phyloP scores from a whole-genome alignment of 2,329 filamentous ascomycete genomes.

The Colletotrichum lupini region DNA sequence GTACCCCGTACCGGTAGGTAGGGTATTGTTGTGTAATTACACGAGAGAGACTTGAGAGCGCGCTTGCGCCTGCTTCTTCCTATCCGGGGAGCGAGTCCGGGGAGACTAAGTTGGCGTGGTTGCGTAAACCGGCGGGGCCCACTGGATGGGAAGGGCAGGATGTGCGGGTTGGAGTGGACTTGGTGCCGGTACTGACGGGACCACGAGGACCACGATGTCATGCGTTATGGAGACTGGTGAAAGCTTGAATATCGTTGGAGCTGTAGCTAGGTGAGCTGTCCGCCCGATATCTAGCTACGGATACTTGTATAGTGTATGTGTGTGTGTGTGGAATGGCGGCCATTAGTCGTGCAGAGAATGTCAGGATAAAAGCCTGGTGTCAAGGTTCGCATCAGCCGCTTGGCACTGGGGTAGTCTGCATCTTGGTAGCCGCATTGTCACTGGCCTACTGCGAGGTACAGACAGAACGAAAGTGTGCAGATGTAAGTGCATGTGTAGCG shows the following conservation, averaged over 20 bases:
- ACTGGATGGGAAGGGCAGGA: not conserved
- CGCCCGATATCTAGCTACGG: not conserved
- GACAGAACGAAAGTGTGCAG: not conserved
- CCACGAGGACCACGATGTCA: conserved; percentile 32
- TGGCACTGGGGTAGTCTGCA: conserved; percentile 1
- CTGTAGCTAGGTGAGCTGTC: not conserved
- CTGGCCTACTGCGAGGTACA: not conserved
- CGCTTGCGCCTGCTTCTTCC: conserved; percentile 21
- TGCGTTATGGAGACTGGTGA: conserved; percentile 17
- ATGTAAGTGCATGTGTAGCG: not conserved
- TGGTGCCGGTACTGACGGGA: conserved; percentile 20
- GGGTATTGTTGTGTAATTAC: not conserved
- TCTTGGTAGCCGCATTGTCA: not conserved
- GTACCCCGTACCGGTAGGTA: too few relatives aligned
- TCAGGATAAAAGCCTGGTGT: not conserved
- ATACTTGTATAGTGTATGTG: too few relatives aligned
- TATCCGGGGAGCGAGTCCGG: not conserved
- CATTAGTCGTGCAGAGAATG: not conserved
- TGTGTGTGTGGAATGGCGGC: not conserved
- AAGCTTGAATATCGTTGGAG: conserved; percentile 20
- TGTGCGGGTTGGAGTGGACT: conserved; percentile 6
- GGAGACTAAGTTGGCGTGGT: conserved; percentile 4
- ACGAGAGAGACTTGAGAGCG: not conserved
- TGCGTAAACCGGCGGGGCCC: conserved; percentile 20
- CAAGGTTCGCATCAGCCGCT: not conserved